phyloP scores from a whole-genome alignment of 352 stramenopile genomes.

The Pythium utonaiense region DNA sequence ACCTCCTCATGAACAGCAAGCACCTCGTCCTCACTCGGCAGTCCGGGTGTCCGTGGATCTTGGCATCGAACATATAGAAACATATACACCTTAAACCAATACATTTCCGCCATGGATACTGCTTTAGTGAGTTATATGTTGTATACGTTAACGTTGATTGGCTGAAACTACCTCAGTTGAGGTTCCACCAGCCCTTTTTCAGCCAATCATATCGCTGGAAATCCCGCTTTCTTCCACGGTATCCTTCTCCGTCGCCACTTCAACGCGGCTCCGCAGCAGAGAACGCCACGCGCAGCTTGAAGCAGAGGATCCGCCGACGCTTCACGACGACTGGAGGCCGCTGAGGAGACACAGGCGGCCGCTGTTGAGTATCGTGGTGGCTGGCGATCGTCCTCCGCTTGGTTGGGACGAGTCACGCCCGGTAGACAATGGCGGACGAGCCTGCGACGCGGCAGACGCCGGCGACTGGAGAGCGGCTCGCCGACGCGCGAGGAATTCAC shows the following conservation, averaged over 20 bases:
- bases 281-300: neutral
- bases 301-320: neutral
- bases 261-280: conserved; percentile 6
- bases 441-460: conserved; percentile 3
- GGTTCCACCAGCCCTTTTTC: conserved; percentile 7
- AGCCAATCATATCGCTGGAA: conserved; percentile 12
- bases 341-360: neutral
- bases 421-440: conserved; percentile 11
- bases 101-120: neutral
- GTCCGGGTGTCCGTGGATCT: no score
- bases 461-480: conserved; percentile 23
- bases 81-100: conserved; percentile 15
- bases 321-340: neutral
- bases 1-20: no score
- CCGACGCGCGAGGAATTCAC: neutral
- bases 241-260: conserved; percentile 22
- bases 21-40: no score
- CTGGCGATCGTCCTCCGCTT: neutral
- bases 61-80: neutral
- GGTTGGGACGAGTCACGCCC: conserved; percentile 5
- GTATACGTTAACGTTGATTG: neutral
- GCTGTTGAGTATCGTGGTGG: neutral
- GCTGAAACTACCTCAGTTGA: neutral
- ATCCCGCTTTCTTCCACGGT: conserved; percentile 11
- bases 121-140: neutral